These are phyloP conservation scores for Hymenoscyphus fructigenus DNA, from an alignment of 2,329 filamentous ascomycete species.

Conservation along the genomic window DNA sequence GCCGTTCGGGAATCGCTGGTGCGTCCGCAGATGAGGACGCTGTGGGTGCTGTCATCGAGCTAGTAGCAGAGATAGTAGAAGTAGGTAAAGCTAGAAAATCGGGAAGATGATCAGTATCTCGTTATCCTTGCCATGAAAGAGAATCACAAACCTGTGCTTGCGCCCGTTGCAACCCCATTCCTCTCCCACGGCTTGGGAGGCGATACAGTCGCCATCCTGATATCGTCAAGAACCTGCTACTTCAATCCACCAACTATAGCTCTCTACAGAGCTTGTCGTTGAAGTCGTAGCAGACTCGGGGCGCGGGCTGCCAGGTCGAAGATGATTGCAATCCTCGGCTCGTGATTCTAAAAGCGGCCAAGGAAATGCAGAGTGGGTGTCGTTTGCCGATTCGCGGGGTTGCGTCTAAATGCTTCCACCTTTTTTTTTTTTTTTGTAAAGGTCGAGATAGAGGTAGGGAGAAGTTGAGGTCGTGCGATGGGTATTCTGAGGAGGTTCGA, in stretches of 20 bases:
- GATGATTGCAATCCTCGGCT: background rate
- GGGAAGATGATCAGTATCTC: background rate
- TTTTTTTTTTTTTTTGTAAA: background rate
- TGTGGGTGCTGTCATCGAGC: slow-evolving; percentile 44
- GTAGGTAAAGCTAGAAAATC: slow-evolving; percentile 37
- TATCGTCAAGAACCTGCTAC: slow-evolving; percentile 7
- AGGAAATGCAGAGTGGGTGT: background rate
- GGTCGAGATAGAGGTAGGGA: background rate
- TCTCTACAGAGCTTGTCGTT: slow-evolving; percentile 21
- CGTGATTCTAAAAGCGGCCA: background rate
- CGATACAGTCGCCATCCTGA: slow-evolving; percentile 58
- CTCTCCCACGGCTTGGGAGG: slow-evolving; percentile 98
- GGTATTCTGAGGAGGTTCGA: background rate
- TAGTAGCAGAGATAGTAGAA: slow-evolving; percentile 39
- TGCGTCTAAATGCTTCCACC: background rate
- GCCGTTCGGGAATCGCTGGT: slow-evolving; percentile 78
- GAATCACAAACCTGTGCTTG: slow-evolving; percentile 33
- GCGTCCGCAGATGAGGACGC: slow-evolving; percentile 43
- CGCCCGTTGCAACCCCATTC: slow-evolving; percentile 43
- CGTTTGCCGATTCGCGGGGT: background rate
- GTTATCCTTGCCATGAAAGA: background rate
- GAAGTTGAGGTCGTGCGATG: background rate
- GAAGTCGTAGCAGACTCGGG: slow-evolving; percentile 9
- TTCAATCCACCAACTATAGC: slow-evolving; percentile 10
- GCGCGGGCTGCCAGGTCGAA: slow-evolving; percentile 1